These are phyloP conservation scores for Coemansia sp. DNA, from an alignment of 192 early-diverging fungal species.

Conservation along the genomic window DNA sequence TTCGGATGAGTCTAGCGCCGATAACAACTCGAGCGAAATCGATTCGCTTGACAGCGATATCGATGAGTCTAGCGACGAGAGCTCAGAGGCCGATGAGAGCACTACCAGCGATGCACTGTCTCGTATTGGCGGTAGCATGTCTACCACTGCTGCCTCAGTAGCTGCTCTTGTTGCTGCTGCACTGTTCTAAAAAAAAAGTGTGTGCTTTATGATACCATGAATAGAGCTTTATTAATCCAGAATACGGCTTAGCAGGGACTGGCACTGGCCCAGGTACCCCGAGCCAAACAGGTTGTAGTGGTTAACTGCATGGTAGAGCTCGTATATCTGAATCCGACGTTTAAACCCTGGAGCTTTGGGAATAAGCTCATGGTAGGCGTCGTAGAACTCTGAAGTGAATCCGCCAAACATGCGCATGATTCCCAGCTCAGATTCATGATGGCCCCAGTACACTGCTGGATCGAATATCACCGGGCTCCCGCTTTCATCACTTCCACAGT, in stretches of 20 bases:
- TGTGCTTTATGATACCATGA: too few species aligned
- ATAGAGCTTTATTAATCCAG: not conserved
- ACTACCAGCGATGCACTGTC: conserved; percentile 18
- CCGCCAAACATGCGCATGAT: conserved; percentile 44
- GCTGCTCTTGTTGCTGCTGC: conserved; percentile 14
- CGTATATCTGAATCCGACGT: conserved; percentile 18
- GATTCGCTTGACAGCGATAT: too few species aligned
- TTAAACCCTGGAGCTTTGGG: conserved; percentile 29
- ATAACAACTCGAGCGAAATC: not conserved
- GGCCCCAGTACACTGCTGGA: conserved; percentile 39
- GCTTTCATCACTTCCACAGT: conserved; percentile 16
- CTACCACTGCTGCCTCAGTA: conserved; percentile 15
- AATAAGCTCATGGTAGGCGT: conserved; percentile 26
- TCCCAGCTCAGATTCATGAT: conserved; percentile 39
- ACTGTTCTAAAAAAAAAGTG: conserved; percentile 16
- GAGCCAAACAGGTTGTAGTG: conserved; percentile 43
- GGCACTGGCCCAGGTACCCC: conserved; percentile 16
- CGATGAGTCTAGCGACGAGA: not conserved
- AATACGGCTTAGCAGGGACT: conserved; percentile 10
- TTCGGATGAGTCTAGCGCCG: not conserved
- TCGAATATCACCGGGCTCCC: conserved; percentile 34
- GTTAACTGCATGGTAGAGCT: conserved; percentile 42
- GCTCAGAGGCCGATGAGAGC: conserved; percentile 5
- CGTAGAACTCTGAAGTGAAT: conserved; percentile 11
- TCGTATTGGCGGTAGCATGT: not conserved